phyloP scores from a whole-genome alignment of 306 rosid species.

The Lotus japonicus region DNA sequence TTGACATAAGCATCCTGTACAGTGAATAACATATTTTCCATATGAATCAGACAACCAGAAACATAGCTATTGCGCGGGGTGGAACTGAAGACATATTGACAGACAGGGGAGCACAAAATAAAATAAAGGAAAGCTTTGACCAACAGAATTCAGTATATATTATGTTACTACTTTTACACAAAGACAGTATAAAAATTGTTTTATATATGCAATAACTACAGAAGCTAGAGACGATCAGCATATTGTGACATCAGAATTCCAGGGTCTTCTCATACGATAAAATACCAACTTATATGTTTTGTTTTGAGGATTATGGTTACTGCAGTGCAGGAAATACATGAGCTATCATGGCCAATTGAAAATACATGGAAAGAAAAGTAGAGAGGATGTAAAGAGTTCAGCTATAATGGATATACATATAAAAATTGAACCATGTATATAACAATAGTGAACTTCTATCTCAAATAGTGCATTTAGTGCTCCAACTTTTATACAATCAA shows the following conservation, averaged over 20 bases:
- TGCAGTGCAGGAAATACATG: neutral
- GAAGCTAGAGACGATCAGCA: neutral
- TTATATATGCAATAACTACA: neutral
- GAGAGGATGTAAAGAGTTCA: neutral
- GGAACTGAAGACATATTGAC: neutral
- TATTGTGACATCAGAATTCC: neutral
- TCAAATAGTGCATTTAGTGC: neutral
- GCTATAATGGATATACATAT: neutral
- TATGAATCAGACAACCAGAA: conserved; percentile 5
- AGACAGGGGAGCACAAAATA: neutral
- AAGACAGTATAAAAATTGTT: neutral
- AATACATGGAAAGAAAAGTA: neutral
- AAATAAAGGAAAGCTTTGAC: neutral
- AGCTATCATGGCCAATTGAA: neutral
- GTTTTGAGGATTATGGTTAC: neutral
- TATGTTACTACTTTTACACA: neutral
- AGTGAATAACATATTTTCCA: conserved; percentile 11
- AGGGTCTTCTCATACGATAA: neutral
- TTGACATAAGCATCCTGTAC: conserved; percentile 76
- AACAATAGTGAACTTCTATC: neutral
- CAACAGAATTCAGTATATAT: neutral
- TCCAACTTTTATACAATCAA: too few species aligned
- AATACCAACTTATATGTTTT: neutral
- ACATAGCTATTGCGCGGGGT: neutral
- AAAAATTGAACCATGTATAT: neutral